Evolutionary conservation across 1,139 yeast genomes (phyloP).

Genomic region (Blastobotrys serpentis): DNA sequence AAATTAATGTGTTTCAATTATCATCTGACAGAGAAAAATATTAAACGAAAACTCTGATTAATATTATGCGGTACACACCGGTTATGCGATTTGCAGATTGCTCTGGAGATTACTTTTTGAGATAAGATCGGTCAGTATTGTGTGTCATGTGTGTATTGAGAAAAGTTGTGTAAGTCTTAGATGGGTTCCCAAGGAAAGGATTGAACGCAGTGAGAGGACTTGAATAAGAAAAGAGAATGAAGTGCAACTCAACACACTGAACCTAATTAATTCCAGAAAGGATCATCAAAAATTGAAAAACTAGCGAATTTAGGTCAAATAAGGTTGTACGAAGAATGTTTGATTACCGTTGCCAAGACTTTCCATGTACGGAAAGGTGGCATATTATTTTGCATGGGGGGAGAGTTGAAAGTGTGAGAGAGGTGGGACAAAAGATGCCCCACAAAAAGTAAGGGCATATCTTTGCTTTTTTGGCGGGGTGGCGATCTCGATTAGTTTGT

Average conservation of each 20-base stretch:
- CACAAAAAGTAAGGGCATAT: too few relatives aligned
- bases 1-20: too few relatives aligned
- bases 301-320: not conserved
- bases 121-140: not conserved
- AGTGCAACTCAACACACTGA: not conserved
- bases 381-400: not conserved
- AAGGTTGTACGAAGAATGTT: not conserved
- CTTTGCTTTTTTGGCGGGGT: too few relatives aligned
- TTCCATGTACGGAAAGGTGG: constrained; percentile 6
- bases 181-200: too few relatives aligned
- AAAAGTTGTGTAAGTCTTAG: too few relatives aligned
- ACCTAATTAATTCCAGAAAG: not conserved
- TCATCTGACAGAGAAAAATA: not conserved
- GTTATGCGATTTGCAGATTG: constrained; percentile 1
- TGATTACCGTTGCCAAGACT: constrained; percentile 7
- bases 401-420: not conserved
- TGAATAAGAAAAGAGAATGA: not conserved
- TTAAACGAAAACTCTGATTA: too few relatives aligned
- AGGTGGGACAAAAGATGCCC: too few relatives aligned
- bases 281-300: not conserved
- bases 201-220: not conserved
- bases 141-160: not conserved
- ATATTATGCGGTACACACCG: not conserved
- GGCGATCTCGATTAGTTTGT: too few relatives aligned
- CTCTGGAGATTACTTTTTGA: not conserved